Conservation (phyloP, 2,329 filamentous ascomycete genomes). For the Lecanicillium sp. region DNA sequence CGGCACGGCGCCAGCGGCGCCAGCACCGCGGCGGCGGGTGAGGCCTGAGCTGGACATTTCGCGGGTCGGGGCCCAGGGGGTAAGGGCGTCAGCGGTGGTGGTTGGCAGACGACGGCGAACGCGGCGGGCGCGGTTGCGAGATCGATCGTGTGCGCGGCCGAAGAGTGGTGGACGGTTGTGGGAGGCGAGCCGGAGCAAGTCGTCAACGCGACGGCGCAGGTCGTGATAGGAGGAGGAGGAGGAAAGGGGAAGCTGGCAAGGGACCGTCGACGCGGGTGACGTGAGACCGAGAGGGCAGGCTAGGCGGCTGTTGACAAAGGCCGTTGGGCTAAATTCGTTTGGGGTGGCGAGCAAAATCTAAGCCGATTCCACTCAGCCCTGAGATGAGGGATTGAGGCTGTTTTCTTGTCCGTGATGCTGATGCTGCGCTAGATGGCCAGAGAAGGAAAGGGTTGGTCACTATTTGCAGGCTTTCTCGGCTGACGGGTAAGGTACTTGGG, state of each 20-base stretch:
- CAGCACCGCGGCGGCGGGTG: constrained; percentile 59
- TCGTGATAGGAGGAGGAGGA: too few species aligned
- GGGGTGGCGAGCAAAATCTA: background rate
- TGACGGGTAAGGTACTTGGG: too few species aligned
- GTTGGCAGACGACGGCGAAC: too few species aligned
- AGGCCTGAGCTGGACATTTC: constrained; percentile 41
- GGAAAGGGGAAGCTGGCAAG: too few species aligned
- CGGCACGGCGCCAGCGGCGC: constrained; percentile 51
- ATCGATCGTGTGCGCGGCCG: too few species aligned
- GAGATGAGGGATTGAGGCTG: background rate
- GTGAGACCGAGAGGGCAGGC: background rate
- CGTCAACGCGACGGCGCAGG: too few species aligned
- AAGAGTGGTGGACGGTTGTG: too few species aligned
- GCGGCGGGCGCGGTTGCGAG: too few species aligned
- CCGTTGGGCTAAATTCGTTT: background rate
- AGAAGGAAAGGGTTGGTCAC: background rate
- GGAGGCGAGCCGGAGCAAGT: too few species aligned
- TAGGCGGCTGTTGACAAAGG: background rate
- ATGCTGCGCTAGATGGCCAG: background rate
- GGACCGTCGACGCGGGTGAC: background rate
- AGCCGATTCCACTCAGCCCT: constrained; percentile 1
- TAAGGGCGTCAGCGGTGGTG: too few species aligned
- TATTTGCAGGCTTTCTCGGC: too few species aligned
- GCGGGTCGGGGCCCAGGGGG: constrained; percentile 13
- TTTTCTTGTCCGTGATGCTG: background rate